These are phyloP conservation scores for Excoecaria agallocha DNA, from an alignment of 345 rosid genomes.

Conservation along the genomic window DNA sequence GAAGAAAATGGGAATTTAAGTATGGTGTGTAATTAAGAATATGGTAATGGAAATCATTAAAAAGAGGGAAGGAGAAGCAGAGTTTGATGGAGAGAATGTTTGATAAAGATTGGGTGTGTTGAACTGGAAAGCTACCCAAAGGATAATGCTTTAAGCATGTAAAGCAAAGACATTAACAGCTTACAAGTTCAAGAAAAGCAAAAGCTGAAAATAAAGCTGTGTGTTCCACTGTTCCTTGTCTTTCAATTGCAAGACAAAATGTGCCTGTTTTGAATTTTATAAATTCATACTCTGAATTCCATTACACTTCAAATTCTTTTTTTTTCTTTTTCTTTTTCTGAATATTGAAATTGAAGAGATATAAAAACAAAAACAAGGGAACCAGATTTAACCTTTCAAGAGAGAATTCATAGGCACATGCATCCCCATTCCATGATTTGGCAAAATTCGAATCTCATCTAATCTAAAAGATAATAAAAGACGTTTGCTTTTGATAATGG, in stretches of 20 bases:
- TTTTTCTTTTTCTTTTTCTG: too few relatives aligned
- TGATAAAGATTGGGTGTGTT: neutral
- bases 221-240: neutral
- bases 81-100: neutral
- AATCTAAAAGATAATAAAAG: too few relatives aligned
- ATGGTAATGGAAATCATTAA: too few relatives aligned
- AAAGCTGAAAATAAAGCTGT: conserved; percentile 1
- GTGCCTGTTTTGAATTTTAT: neutral
- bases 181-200: conserved; percentile 7
- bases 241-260: conserved; percentile 3
- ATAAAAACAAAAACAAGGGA: too few relatives aligned
- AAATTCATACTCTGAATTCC: neutral
- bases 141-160: conserved; percentile 8
- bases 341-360: too few relatives aligned
- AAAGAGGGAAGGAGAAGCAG: neutral
- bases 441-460: too few relatives aligned
- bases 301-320: too few relatives aligned
- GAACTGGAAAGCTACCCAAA: conserved; percentile 11
- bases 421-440: too few relatives aligned
- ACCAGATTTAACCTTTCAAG: too few relatives aligned
- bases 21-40: neutral
- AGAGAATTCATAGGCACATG: too few relatives aligned
- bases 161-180: conserved; percentile 4
- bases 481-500: too few relatives aligned
- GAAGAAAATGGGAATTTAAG: neutral